These are phyloP conservation scores for Scedosporium minutisporum DNA, from an alignment of 2,329 filamentous ascomycete species.

Conservation along the genomic window DNA sequence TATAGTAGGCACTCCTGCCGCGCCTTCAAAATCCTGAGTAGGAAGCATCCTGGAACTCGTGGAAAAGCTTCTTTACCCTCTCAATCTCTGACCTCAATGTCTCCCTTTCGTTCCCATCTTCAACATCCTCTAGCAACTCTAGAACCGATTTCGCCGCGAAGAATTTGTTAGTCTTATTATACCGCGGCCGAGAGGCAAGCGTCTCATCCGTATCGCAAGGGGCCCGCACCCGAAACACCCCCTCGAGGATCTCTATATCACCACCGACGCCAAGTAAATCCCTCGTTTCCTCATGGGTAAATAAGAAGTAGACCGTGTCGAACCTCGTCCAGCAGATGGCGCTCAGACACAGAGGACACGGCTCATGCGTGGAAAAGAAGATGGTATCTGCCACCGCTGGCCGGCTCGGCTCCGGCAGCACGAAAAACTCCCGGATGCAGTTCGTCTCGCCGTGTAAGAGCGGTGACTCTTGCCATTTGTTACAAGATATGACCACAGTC, in stretches of 20 bases:
- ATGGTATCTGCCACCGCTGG: conserved; percentile 38
- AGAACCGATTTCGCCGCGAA: conserved; percentile 33
- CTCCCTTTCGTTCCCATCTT: conserved; percentile 21
- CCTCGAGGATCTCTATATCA: conserved; percentile 47
- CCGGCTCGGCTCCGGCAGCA: conserved; percentile 16
- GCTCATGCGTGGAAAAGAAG: conserved; percentile 51
- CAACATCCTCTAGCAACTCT: conserved; percentile 28
- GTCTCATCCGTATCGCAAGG: conserved; percentile 26
- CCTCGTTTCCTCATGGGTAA: conserved; percentile 48
- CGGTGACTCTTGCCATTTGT: conserved; percentile 45
- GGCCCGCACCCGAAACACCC: conserved; percentile 41
- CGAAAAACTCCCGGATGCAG: conserved; percentile 50
- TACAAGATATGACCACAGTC: conserved; percentile 40
- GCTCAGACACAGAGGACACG: conserved; percentile 47
- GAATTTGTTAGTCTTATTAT: conserved; percentile 48
- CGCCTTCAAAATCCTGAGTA: too few species aligned
- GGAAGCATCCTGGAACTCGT: too few species aligned
- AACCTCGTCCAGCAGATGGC: conserved; percentile 51
- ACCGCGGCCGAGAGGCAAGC: conserved; percentile 31
- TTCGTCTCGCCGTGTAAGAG: conserved; percentile 51
- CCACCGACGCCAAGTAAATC: conserved; percentile 46
- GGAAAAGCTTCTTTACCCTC: conserved; percentile 35
- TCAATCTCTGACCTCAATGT: conserved; percentile 30
- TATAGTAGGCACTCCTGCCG: too few species aligned
- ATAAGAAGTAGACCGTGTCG: conserved; percentile 46